phyloP scores from a whole-genome alignment of 2,329 filamentous ascomycete genomes.

The Pestalotiopsis sp. region DNA sequence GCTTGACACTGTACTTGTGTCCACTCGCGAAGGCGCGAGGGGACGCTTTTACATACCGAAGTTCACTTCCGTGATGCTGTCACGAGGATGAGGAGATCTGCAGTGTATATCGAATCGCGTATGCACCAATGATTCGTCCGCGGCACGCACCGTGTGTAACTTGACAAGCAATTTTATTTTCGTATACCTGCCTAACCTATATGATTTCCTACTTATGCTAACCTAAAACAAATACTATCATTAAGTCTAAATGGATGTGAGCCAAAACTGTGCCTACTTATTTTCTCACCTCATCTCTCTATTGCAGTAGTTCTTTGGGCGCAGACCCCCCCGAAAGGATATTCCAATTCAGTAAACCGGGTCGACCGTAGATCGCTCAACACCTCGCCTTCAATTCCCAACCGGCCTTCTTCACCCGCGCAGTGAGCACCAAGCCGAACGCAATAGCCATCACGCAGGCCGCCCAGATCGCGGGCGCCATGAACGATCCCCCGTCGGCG shows the following conservation, averaged over 20 bases:
- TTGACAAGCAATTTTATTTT: not conserved
- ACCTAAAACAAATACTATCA: not conserved
- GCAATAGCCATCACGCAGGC: constrained; percentile 29
- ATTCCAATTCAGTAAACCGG: not conserved
- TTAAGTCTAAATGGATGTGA: not conserved
- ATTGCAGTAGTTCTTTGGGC: not conserved
- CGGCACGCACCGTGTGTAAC: not conserved
- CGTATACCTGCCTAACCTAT: not conserved
- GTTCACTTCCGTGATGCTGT: not conserved
- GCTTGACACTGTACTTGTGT: not conserved
- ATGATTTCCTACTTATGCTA: not conserved
- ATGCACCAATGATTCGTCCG: not conserved
- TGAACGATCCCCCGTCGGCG: constrained; percentile 26
- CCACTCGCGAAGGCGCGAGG: not conserved
- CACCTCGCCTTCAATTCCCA: constrained; percentile 21
- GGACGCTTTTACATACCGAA: not conserved
- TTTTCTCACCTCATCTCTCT: not conserved
- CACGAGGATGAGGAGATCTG: not conserved
- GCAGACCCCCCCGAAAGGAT: not conserved
- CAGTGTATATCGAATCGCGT: not conserved
- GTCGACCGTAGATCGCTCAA: constrained; percentile 7
- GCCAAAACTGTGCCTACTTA: not conserved
- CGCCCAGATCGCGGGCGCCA: constrained; percentile 35
- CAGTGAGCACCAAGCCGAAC: constrained; percentile 22
- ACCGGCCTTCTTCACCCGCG: constrained; percentile 24